Conservation (phyloP, 2,329 filamentous ascomycete genomes). For the Talaromyces sp. region DNA sequence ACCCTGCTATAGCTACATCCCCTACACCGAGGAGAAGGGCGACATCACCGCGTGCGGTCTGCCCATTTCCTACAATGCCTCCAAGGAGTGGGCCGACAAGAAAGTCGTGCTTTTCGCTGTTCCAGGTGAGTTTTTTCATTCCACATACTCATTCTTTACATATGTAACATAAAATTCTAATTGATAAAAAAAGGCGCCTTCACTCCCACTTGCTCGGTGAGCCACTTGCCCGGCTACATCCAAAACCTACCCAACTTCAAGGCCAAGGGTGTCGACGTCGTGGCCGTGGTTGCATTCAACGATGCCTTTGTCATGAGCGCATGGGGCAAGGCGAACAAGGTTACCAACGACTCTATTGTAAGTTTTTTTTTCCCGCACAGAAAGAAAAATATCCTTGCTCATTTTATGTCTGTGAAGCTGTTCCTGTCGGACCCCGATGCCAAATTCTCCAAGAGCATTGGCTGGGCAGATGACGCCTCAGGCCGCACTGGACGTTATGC, state of each 20-base stretch:
- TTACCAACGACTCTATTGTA: constrained; percentile 66
- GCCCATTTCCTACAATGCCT: constrained; percentile 72
- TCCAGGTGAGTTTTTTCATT: constrained; percentile 44
- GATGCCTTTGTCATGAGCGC: constrained; percentile 83
- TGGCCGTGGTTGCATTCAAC: constrained; percentile 78
- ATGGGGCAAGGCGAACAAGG: constrained; percentile 81
- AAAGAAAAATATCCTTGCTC: background rate
- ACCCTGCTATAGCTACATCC: constrained; percentile 58
- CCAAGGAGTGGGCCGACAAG: constrained; percentile 67
- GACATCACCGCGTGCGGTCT: constrained; percentile 72
- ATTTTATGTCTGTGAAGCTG: constrained; percentile 42
- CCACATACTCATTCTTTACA: background rate
- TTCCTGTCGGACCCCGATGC: constrained; percentile 71
- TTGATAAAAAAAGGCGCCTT: constrained; percentile 56
- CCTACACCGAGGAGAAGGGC: constrained; percentile 65
- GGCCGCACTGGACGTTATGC: constrained; percentile 75
- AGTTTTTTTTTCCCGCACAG: constrained; percentile 14
- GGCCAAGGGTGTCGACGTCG: constrained; percentile 74
- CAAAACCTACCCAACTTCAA: constrained; percentile 64
- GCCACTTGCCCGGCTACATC: constrained; percentile 77
- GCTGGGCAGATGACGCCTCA: constrained; percentile 62
- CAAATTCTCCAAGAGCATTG: constrained; percentile 71
- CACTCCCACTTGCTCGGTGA: constrained; percentile 78
- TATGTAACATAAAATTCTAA: background rate
- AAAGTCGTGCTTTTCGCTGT: constrained; percentile 67